These are phyloP conservation scores for Chloranthus sessilifolius DNA, from an alignment of 164 flowering plant species.

Conservation along the genomic window DNA sequence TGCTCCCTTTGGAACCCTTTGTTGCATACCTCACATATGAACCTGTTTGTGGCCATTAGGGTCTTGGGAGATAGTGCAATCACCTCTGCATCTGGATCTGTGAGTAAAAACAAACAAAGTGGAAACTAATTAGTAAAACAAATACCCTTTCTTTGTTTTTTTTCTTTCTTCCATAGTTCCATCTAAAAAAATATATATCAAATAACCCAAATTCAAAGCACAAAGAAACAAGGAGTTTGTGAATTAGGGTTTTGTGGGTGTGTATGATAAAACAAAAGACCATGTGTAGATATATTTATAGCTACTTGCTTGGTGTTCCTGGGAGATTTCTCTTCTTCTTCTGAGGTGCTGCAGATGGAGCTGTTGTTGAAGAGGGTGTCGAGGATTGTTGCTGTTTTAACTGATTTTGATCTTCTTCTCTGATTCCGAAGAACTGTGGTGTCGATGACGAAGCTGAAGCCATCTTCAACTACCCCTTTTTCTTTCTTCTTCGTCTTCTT, in stretches of 20 bases:
- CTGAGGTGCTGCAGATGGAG: conserved; percentile 28
- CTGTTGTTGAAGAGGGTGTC: conserved; percentile 34
- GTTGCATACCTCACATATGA: conserved; percentile 88
- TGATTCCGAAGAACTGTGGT: conserved; percentile 30
- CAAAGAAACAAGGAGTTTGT: no score
- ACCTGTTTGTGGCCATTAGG: conserved; percentile 89
- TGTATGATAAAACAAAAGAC: not conserved
- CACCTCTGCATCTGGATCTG: conserved; percentile 92
- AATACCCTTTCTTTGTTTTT: no score
- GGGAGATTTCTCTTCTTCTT: conserved; percentile 78
- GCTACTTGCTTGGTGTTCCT: conserved; percentile 80
- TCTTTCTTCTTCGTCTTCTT: not conserved
- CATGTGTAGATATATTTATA: conserved; percentile 4
- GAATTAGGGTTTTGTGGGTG: conserved; percentile 5
- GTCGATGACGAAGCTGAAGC: conserved; percentile 44
- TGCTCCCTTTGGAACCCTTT: conserved; percentile 95
- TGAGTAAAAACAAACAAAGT: conserved; percentile 5
- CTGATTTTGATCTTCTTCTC: conserved; percentile 49
- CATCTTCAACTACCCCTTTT: conserved; percentile 22
- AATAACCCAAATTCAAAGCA: no score
- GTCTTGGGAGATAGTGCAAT: conserved; percentile 87
- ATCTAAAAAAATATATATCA: not conserved
- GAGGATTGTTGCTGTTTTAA: conserved; percentile 35
- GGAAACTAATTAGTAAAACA: conserved; percentile 14
- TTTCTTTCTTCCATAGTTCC: no score